phyloP scores from a whole-genome alignment of 2,329 filamentous ascomycete species.

The Hypoxylon sp. region DNA sequence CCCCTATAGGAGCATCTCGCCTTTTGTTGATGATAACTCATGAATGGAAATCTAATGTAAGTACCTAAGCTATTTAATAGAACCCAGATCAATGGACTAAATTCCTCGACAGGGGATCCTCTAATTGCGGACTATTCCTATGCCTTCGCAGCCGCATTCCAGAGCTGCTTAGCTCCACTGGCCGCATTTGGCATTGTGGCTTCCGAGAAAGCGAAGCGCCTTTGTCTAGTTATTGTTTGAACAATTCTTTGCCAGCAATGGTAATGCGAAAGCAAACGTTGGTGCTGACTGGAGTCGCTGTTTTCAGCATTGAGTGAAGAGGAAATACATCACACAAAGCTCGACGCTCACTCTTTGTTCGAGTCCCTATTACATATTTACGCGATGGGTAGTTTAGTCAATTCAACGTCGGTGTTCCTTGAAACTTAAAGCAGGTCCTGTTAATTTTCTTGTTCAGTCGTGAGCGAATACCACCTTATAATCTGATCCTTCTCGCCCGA shows the following conservation, averaged over 20 bases:
- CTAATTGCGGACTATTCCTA: conserved; percentile 11
- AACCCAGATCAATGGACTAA: conserved; percentile 4
- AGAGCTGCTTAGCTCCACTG: conserved; percentile 16
- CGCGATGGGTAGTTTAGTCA: conserved; percentile 20
- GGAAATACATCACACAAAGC: conserved; percentile 35
- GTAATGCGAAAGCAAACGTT: conserved; percentile 32
- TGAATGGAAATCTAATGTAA: conserved; percentile 4
- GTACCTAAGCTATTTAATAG: conserved; percentile 10
- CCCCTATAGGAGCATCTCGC: not conserved
- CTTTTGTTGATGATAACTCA: not conserved
- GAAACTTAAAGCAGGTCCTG: conserved; percentile 2
- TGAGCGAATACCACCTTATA: conserved; percentile 1
- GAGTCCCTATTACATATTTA: conserved; percentile 40
- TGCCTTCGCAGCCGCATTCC: conserved; percentile 32
- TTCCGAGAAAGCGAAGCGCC: conserved; percentile 11
- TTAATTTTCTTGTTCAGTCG: conserved; percentile 10
- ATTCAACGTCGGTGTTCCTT: not conserved
- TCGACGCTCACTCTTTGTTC: conserved; percentile 37
- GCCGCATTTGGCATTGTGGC: conserved; percentile 35
- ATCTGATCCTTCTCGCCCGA: conserved; percentile 4
- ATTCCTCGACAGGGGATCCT: not conserved
- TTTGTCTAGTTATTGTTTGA: conserved; percentile 33
- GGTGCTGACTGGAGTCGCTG: conserved; percentile 24
- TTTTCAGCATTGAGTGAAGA: conserved; percentile 34
- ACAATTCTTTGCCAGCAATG: conserved; percentile 34